Conservation (phyloP, 2,329 filamentous ascomycete species). For the Calonectria hongkongensis region DNA sequence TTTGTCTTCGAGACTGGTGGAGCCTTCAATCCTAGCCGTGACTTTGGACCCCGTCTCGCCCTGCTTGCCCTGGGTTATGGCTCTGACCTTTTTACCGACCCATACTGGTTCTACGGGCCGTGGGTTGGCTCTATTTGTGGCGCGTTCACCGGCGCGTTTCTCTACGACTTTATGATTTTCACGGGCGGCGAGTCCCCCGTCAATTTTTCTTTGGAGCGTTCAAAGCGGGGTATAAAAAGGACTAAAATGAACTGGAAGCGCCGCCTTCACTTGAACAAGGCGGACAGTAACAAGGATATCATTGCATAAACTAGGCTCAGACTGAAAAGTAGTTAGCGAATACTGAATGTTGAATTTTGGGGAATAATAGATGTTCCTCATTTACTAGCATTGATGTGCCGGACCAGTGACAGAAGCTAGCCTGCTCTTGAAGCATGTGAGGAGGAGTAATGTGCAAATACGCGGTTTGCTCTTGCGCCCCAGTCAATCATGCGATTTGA, state of each 20-base stretch:
- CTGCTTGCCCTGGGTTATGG: slow-evolving; percentile 10
- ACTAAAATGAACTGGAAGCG: slow-evolving; percentile 14
- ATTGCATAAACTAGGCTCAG: background rate
- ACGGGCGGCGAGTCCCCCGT: slow-evolving; percentile 13
- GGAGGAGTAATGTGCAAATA: no score
- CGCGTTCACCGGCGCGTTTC: slow-evolving; percentile 14
- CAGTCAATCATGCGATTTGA: no score
- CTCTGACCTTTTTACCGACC: background rate
- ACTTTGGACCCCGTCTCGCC: slow-evolving; percentile 16
- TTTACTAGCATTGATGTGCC: no score
- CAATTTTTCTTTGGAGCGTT: slow-evolving; percentile 5
- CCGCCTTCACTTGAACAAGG: slow-evolving; percentile 1
- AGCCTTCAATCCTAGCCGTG: slow-evolving; percentile 16
- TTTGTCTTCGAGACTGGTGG: slow-evolving; percentile 12
- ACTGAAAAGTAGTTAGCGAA: background rate
- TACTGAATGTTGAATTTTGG: background rate
- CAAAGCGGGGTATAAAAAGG: background rate
- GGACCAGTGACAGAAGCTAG: no score
- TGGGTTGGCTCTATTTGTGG: slow-evolving; percentile 18
- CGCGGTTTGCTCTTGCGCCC: no score
- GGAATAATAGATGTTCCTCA: background rate
- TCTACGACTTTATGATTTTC: slow-evolving; percentile 24
- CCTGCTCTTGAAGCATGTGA: no score
- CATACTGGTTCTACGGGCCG: slow-evolving; percentile 15
- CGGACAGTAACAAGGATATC: background rate